These are phyloP conservation scores for Tulasnella sp. DNA, from an alignment of 768 basidiomycete genomes.

Conservation along the genomic window DNA sequence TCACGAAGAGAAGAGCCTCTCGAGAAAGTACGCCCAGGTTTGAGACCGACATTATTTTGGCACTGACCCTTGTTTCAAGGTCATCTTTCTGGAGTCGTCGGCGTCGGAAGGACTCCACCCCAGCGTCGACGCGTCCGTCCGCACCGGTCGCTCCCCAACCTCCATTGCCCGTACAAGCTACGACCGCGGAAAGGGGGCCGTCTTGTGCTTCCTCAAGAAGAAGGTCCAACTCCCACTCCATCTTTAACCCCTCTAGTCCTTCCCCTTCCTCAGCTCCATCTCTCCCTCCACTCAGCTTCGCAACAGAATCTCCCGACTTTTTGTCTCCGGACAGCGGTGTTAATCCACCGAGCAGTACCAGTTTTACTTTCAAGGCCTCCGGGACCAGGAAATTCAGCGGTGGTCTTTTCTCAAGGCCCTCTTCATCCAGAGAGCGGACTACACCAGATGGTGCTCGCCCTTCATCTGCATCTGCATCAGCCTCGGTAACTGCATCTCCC, in stretches of 20 bases:
- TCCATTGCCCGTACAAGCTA: neutral
- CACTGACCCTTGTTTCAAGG: neutral
- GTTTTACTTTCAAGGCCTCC: neutral
- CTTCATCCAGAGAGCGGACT: neutral
- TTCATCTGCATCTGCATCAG: neutral
- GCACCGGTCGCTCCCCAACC: neutral
- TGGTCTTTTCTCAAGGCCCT: conserved; percentile 4
- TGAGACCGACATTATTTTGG: neutral
- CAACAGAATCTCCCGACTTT: neutral
- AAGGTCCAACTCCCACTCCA: neutral
- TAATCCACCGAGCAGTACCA: neutral
- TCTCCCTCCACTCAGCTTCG: neutral
- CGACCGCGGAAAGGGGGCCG: neutral
- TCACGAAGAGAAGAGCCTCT: neutral
- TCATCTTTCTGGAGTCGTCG: conserved; percentile 22
- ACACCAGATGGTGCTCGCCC: neutral
- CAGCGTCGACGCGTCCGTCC: neutral
- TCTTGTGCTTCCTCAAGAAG: neutral
- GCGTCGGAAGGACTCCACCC: conserved; percentile 17
- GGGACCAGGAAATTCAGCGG: conserved; percentile 5
- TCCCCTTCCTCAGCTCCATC: neutral
- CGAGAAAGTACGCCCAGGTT: conserved; percentile 6
- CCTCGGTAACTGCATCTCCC: neutral
- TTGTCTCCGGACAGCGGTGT: neutral
- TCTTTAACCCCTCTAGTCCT: neutral